Evolutionary conservation across 805 yeast species (phyloP), one percentile per base, ranked within the genome.

Genomic region (Cyberlindnera euphorbiae): DNA sequence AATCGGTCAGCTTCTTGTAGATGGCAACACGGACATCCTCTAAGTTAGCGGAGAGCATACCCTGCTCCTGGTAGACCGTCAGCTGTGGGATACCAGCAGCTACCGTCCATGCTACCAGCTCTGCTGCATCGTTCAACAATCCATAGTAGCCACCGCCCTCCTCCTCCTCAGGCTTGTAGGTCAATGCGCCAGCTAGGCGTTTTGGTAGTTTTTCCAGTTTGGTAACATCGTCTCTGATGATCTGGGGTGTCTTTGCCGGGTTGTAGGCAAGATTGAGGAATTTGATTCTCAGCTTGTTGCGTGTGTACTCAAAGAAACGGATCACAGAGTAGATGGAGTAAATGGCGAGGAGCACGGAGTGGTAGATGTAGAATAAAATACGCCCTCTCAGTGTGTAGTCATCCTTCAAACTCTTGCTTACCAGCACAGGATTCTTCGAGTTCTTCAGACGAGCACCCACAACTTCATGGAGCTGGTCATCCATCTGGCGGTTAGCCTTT

Each of bases 111-210:
- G 93, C 79, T 1, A 77, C 71, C 25, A 89, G 45, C 51, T 89
- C 96, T 31, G 89, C 74, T 6, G 81, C 72, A 50, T 85, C 85
- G 46, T 75, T 78, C 50, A 89, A 67, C 28, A 90, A 65, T 0
- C 95, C 96, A 42, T 81, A 85, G 28, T 82, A 59, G 3, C 97
- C 97, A 22, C 95, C 96, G 41, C 88, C 90, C 50, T 86, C 95
- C 49, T 80, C 90, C 43, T 82, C 84, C 39, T 78, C 87, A 18
- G 80, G 72, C 52, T 78, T 79, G 55, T 79, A 71, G 47, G 75
- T 79, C 39, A 93, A 62, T n/a, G 90, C 77, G 15, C 84, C 77
- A 8, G 94, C 82, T 16, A 93, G 52, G 33, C 83, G 71, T 45
- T 69, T 73, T 4, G 98, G 98, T 17, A 87, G 71, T 59, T 93